phyloP scores from a whole-genome alignment of 345 rosid genomes.

The Dovyalis caffra region DNA sequence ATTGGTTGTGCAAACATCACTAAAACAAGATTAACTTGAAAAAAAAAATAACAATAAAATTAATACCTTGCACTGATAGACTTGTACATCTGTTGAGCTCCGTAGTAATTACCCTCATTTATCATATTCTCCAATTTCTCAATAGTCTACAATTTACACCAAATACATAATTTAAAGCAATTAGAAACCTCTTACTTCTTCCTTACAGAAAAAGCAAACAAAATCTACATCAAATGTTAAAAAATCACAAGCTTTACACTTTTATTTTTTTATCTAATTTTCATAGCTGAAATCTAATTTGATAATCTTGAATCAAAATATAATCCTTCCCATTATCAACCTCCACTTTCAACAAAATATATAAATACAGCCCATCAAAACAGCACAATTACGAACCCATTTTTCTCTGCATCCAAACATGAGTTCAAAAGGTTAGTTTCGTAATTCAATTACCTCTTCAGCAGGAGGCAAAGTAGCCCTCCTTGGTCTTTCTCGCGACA shows the following conservation, averaged over 20 bases:
- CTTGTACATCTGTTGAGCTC: constrained; percentile 98
- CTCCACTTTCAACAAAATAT: neutral
- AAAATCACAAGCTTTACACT: neutral
- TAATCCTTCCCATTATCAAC: neutral
- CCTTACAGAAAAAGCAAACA: neutral
- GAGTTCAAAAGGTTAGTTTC: neutral
- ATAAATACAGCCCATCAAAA: neutral
- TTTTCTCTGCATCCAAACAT: constrained; percentile 19
- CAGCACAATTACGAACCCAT: neutral
- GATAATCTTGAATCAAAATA: neutral
- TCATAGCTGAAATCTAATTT: neutral
- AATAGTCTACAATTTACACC: constrained; percentile 50
- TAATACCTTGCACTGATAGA: constrained; percentile 77
- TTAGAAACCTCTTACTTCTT: neutral
- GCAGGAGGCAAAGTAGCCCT: constrained; percentile 66
- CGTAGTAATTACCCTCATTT: constrained; percentile 79
- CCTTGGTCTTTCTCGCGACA: constrained; percentile 52
- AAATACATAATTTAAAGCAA: neutral
- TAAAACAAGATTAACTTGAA: neutral
- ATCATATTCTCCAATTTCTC: constrained; percentile 73
- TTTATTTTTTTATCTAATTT: neutral
- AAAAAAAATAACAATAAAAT: neutral
- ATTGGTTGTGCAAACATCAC: neutral
- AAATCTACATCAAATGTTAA: neutral
- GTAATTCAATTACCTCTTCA: constrained; percentile 51